Base-by-base conservation (phyloP, 768 basidiomycete species). In the Piloderma croceum region DNA sequence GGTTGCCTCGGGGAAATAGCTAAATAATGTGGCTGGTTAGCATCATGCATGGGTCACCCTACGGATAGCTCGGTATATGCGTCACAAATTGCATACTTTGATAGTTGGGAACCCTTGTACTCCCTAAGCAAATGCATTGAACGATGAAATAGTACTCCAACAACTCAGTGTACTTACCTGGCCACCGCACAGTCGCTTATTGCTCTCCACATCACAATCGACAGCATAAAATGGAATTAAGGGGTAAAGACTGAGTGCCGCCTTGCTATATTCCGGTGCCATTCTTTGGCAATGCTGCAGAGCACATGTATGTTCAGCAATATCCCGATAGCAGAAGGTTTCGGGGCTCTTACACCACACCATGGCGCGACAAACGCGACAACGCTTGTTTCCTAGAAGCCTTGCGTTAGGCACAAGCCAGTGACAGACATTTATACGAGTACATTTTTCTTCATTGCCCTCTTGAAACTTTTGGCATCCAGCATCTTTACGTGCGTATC, bases 311-410 rank as follows among this genome's bases (percentile, higher is more conserved):
- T 21, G 21, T 24, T 18, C 17, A 35, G 33, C 29, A 38, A n/a
- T 18, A 15, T 13, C 17, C 19, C 32, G 43, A 38, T 20, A 44
- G n/a, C n/a, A n/a, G 27, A 29, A 29, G 15, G 27, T 29, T 29
- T 15, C 27, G 9, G 27, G 9, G 9, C 27, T 9, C 83, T 57
- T 59, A 88, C 85, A 48, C 85, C 87, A 54, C 87, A 91, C 92
- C 91, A 94, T 3, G 90, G 87, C n/a, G 92, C 92, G 10, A 92
- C 84, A 56, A 93, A 96, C 2, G 90, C 92, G 13, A 94, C 82
- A 54, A 92, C 60, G 45, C 71, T 77, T 23, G 88, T 84, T 63
- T 75, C 68, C 88, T 90, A 50, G 7, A 34, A 9, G 6, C 34
- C 18, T 37, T 17, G 17, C 27, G 24, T 32, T 12, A 41, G 35